phyloP scores from a whole-genome alignment of 305 asterid genomes.

The Caryopteris hybrid region DNA sequence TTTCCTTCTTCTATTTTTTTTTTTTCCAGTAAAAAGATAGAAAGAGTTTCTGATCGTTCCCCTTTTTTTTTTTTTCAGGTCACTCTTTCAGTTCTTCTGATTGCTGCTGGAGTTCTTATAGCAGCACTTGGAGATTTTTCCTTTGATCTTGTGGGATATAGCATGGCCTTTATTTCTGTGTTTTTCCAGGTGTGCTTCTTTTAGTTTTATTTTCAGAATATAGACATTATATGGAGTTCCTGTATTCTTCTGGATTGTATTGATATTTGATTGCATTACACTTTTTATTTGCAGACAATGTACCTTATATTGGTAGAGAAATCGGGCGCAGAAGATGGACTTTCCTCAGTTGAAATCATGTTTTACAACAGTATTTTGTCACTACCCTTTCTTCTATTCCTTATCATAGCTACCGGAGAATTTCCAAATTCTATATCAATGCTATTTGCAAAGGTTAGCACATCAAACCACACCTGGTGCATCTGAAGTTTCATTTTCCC shows the following conservation, averaged over 20 bases:
- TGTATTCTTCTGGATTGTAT: neutral
- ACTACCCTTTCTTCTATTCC: slow-evolving; percentile 75
- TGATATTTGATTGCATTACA: slow-evolving; percentile 5
- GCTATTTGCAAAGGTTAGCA: slow-evolving; percentile 66
- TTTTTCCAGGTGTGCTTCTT: slow-evolving; percentile 73
- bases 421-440: slow-evolving; percentile 69
- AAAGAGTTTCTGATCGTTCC: neutral
- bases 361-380: slow-evolving; percentile 81
- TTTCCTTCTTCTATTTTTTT: neutral
- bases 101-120: slow-evolving; percentile 84
- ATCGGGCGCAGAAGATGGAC: slow-evolving; percentile 97
- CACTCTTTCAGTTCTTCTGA: slow-evolving; percentile 74
- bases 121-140: slow-evolving; percentile 99
- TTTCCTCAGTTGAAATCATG: slow-evolving; percentile 90
- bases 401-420: slow-evolving; percentile 86
- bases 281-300: slow-evolving; percentile 66
- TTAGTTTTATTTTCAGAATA: slow-evolving; percentile 1
- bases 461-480: slow-evolving; percentile 7
- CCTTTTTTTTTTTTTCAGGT: slow-evolving; percentile 56
- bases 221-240: neutral
- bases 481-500: neutral
- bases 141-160: slow-evolving; percentile 82
- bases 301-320: slow-evolving; percentile 93
- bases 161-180: slow-evolving; percentile 86
- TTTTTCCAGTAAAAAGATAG: neutral